These are phyloP conservation scores for Nigrospora oryzae DNA, from an alignment of 2,329 filamentous ascomycete species.

Conservation along the genomic window DNA sequence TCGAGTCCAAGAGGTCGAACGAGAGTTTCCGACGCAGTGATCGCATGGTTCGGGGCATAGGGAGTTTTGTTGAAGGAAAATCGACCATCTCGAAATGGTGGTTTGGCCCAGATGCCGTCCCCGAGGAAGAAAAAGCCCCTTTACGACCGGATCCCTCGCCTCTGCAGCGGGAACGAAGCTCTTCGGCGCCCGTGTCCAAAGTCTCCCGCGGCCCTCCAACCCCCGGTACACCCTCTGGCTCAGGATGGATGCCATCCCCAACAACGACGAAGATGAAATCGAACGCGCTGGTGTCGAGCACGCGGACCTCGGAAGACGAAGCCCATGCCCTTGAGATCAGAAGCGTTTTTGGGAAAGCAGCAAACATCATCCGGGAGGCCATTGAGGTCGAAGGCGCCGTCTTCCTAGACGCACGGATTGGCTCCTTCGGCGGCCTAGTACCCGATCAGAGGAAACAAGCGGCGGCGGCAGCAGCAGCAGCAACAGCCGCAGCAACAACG, in stretches of 20 bases:
- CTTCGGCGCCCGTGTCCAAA: too few species aligned
- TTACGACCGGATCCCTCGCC: not conserved
- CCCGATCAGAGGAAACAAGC: not conserved
- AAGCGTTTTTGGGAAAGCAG: slow-evolving; percentile 29
- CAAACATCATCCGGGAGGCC: slow-evolving; percentile 31
- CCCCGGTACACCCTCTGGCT: not conserved
- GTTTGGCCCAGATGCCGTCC: slow-evolving; percentile 4
- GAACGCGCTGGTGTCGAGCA: not conserved
- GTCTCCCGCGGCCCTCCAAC: too few species aligned
- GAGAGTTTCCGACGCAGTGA: slow-evolving; percentile 7
- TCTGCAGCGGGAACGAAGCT: not conserved
- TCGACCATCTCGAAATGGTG: slow-evolving; percentile 11
- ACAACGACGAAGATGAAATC: slow-evolving; percentile 1
- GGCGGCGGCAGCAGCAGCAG: not conserved
- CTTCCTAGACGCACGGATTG: slow-evolving; percentile 21
- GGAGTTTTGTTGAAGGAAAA: slow-evolving; percentile 13
- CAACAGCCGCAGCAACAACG: not conserved
- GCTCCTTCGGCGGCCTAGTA: slow-evolving; percentile 7
- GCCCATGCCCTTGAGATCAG: slow-evolving; percentile 2
- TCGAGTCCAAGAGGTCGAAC: slow-evolving; percentile 5
- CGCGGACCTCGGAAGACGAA: slow-evolving; percentile 1
- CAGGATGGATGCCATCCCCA: not conserved
- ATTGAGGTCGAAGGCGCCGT: slow-evolving; percentile 30
- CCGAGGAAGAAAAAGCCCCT: slow-evolving; percentile 4
- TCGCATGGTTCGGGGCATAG: slow-evolving; percentile 13